A percentile compares a stretch with the other conserved stretches of the same genome.
phyloP scores from a whole-genome alignment of 1,139 yeast genomes.

The Suhomyces bolitotheri region DNA sequence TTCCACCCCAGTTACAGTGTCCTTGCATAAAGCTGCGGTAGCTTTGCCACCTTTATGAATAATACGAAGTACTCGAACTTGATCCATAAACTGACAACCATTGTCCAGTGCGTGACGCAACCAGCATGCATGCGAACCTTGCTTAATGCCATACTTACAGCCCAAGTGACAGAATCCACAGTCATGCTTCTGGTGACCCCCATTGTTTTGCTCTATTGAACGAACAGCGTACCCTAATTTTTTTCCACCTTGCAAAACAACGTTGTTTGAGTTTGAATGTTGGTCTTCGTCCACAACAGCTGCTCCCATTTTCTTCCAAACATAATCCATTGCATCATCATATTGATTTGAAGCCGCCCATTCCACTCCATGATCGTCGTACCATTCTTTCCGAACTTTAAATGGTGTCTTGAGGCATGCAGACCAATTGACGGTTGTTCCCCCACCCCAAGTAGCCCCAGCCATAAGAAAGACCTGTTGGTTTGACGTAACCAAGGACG shows the following conservation, averaged over 20 bases:
- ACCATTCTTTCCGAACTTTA: conserved; percentile 58
- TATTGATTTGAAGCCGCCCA: conserved; percentile 49
- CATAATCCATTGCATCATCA: conserved; percentile 51
- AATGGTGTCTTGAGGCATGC: conserved; percentile 57
- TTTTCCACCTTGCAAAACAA: conserved; percentile 47
- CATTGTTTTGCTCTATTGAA: conserved; percentile 52
- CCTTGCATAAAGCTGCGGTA: conserved; percentile 41
- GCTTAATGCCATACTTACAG: conserved; percentile 56
- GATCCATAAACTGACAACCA: conserved; percentile 52
- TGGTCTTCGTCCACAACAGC: conserved; percentile 32
- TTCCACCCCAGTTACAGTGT: conserved; percentile 27
- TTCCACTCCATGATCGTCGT: conserved; percentile 46
- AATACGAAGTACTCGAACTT: conserved; percentile 44
- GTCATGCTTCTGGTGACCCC: conserved; percentile 45
- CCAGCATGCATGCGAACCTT: conserved; percentile 56
- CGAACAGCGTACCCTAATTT: conserved; percentile 48
- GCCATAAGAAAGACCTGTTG: conserved; percentile 48
- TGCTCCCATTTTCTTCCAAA: conserved; percentile 55
- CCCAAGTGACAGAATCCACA: conserved; percentile 58
- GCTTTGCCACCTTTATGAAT: conserved; percentile 47
- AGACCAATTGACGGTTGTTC: conserved; percentile 64
- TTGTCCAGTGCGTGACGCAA: conserved; percentile 50
- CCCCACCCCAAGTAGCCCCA: conserved; percentile 62
- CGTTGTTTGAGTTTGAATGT: conserved; percentile 52
- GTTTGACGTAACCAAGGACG: conserved; percentile 32